Evolutionary conservation across 257 asterid species (phyloP), one percentile per base, ranked within the genome.

Genomic region (Galeopsis tetrahit): DNA sequence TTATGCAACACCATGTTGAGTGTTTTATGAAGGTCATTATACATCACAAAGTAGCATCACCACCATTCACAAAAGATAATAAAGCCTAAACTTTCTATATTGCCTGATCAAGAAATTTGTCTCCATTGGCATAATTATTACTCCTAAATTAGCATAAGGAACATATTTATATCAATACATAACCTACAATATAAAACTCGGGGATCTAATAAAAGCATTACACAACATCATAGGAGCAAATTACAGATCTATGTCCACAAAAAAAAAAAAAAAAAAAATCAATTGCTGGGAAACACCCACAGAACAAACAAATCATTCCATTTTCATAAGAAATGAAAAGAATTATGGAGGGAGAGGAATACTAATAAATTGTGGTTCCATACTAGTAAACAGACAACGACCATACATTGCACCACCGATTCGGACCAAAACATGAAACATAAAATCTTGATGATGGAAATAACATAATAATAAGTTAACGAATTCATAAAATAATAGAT

Each of bases 131-230:
- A 52, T 14, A n/a, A 52, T n/a, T 52, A 14, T 52, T 15, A 15
- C 58, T 52, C 31, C 58, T 52, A 52, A 55, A 15, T 55, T 55
- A 34, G 66, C 32, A 60, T 8, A 34, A 34, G 34, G 36, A 63
- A 63, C 15, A 7, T 8, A 14, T 63, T 15, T 63, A 5, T 63
- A 13, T 38, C 10, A 62, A 34, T 38, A 62, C n/a, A 36, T 35
- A 61, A 35, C 67, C 67, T 21, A 17, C 3, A 63, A 15, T 9
- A 38, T 21, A 42, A 7, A n/a, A 63, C 15, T 38, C 36, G 1
- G 28, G 53, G 28, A 34, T 34, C 39, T 5, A 52, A 52, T 52
- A 14, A 52, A 31, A 34, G 66, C 39, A 60, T 34, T 60, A 60
- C 40, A 58, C 2, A 5, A 32, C 8, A 58, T 58, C 33, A 31